Evolutionary conservation across 306 rosid species (phyloP), one percentile per base, ranked within the genome.

Genomic region (Gastrolobium villosum): DNA sequence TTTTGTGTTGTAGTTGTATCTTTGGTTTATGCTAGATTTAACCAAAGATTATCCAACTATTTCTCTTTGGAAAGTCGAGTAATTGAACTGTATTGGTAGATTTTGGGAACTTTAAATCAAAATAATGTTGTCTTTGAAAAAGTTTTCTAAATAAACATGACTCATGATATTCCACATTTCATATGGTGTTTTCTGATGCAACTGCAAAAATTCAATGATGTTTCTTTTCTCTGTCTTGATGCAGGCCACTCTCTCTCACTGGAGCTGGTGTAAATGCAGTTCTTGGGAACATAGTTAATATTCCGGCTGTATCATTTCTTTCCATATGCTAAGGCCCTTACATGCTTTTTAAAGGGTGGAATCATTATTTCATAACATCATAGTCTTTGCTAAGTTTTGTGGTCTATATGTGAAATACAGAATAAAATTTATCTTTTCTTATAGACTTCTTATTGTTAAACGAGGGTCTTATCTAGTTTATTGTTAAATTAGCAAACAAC

Each of bases 311-410:
- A 84, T 88, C 98, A 55, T 2, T 75, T 3, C 75, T 96, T 77
- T 90, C 99, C 37, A 8, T 88, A 7, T 91, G 54, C 70, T 93
- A 96, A 87, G 78, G 88, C 67, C 86, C 89, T 68, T 91, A 79
- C 91, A 96, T 96, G 99, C 97, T 93, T 66, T 87, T 93, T 10
- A 96, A 91, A 84, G 99, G 99, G 34, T 96, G 98, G 98, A 88
- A 86, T 9, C 98, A 98, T 77, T 96, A 85, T 82, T 96, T 85
- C 93, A 88, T 31, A 98, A 96, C 73, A 98, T 96, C 52, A 81
- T 45, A 26, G 49, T 32, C 11, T 44, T 20, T 20, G 26, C 26
- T 20, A 20, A 20, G 26, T 20, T 20, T 0, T 20, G 26, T 20
- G 26, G 26, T 20, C 26, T 20, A 20, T 20, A 20, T 20, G 26